phyloP scores from a whole-genome alignment of 2,329 filamentous ascomycete genomes.

The Zarea fungicola region DNA sequence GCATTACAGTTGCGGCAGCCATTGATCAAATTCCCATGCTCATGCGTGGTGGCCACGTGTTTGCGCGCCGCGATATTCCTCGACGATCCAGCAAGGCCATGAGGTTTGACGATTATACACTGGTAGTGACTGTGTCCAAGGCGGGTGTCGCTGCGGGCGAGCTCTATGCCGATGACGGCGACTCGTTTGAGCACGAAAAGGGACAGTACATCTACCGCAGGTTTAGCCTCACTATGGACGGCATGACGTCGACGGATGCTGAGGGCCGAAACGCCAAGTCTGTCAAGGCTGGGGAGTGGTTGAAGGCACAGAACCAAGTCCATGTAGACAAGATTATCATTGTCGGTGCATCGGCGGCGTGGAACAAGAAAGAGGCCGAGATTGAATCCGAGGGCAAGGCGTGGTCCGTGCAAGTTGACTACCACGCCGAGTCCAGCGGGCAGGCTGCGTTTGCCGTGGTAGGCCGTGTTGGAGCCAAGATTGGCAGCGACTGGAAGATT shows the following conservation, averaged over 20 bases:
- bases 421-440: slow-evolving; percentile 41
- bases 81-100: slow-evolving; percentile 82
- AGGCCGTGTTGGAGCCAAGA: slow-evolving; percentile 44
- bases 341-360: slow-evolving; percentile 69
- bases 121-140: slow-evolving; percentile 68
- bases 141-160: slow-evolving; percentile 62
- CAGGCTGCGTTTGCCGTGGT: slow-evolving; percentile 49
- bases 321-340: slow-evolving; percentile 79
- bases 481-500: slow-evolving; percentile 51
- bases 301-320: slow-evolving; percentile 74
- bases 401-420: slow-evolving; percentile 57
- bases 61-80: slow-evolving; percentile 83
- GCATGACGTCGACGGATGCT: slow-evolving; percentile 66
- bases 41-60: slow-evolving; percentile 89
- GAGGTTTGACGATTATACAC: slow-evolving; percentile 91
- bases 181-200: slow-evolving; percentile 80
- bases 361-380: slow-evolving; percentile 60
- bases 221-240: slow-evolving; percentile 61
- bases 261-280: slow-evolving; percentile 49
- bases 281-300: slow-evolving; percentile 59
- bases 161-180: slow-evolving; percentile 89
- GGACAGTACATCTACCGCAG: slow-evolving; percentile 84
- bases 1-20: slow-evolving; percentile 66
- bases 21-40: slow-evolving; percentile 83
- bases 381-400: slow-evolving; percentile 49